A percentile compares a stretch with the other conserved stretches of the same genome.
Evolutionary conservation across 768 basidiomycete species (phyloP).

Genomic region (Infundibulicybe gibba): DNA sequence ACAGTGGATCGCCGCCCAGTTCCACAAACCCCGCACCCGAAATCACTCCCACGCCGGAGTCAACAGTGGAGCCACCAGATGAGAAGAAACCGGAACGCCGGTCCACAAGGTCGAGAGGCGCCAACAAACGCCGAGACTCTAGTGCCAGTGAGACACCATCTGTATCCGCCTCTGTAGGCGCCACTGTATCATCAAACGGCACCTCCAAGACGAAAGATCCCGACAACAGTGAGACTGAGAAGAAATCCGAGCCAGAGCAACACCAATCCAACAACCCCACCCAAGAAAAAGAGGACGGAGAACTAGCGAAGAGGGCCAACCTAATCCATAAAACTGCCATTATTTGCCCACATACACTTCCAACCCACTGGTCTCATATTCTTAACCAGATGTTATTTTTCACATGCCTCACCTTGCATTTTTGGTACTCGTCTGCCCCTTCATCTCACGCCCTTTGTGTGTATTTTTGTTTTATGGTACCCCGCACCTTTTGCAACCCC

Average conservation of each 20-base stretch:
- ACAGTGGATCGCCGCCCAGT: slow-evolving; percentile 39
- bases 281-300: slow-evolving; percentile 36
- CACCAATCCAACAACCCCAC: slow-evolving; percentile 14
- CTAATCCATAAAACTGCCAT: neutral
- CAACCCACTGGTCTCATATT: no score
- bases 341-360: no score
- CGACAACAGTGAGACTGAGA: slow-evolving; percentile 10
- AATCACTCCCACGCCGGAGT: slow-evolving; percentile 21
- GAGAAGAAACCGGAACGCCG: slow-evolving; percentile 38
- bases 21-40: slow-evolving; percentile 14
- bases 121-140: slow-evolving; percentile 41
- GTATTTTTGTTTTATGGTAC: no score
- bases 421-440: no score
- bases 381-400: no score
- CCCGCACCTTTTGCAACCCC: no score
- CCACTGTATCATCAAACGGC: slow-evolving; percentile 2
- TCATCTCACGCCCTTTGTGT: no score
- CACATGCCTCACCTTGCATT: no score
- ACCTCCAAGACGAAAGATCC: slow-evolving; percentile 6
- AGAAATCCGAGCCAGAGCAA: slow-evolving; percentile 4
- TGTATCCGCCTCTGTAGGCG: slow-evolving; percentile 16
- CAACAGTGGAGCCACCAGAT: slow-evolving; percentile 28
- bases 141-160: slow-evolving; percentile 48
- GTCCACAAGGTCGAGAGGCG: slow-evolving; percentile 42
- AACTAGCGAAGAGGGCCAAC: slow-evolving; percentile 30